These are phyloP conservation scores for Lavandula angustifolia DNA, from an alignment of 257 asterid genomes.

Conservation along the genomic window DNA sequence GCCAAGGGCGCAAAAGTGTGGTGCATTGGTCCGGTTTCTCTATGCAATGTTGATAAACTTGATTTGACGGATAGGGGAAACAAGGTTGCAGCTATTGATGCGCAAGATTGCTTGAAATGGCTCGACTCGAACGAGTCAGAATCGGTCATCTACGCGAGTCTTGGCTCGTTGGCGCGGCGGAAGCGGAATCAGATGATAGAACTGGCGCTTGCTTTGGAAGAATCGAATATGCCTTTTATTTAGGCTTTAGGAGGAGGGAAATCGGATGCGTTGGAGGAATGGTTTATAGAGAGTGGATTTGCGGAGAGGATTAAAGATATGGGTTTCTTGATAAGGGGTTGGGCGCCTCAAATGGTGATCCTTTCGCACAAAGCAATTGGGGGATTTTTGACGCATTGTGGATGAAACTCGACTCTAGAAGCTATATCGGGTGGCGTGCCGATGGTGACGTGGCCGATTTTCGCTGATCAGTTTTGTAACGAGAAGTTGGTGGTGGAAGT, in stretches of 20 bases:
- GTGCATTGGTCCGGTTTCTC: constrained; percentile 28
- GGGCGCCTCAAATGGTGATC: constrained; percentile 50
- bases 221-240: constrained; percentile 17
- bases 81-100: not conserved
- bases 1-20: constrained; percentile 28
- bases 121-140: constrained; percentile 20
- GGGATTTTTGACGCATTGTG: constrained; percentile 47
- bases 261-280: constrained; percentile 26
- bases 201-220: constrained; percentile 25
- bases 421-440: constrained; percentile 41
- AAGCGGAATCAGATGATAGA: constrained; percentile 14
- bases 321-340: constrained; percentile 40
- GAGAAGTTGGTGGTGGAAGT: constrained; percentile 40
- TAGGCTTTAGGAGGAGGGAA: constrained; percentile 33
- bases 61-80: constrained; percentile 28
- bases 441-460: constrained; percentile 51
- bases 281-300: constrained; percentile 32
- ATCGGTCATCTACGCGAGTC: constrained; percentile 29
- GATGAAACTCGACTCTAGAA: constrained; percentile 55
- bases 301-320: constrained; percentile 34
- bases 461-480: constrained; percentile 48
- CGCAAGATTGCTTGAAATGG: constrained; percentile 27
- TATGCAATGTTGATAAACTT: constrained; percentile 24
- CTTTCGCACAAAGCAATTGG: constrained; percentile 41
- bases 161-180: constrained; percentile 25